phyloP scores from a whole-genome alignment of 2,329 filamentous ascomycete species.

The Grosmannia penicillata region DNA sequence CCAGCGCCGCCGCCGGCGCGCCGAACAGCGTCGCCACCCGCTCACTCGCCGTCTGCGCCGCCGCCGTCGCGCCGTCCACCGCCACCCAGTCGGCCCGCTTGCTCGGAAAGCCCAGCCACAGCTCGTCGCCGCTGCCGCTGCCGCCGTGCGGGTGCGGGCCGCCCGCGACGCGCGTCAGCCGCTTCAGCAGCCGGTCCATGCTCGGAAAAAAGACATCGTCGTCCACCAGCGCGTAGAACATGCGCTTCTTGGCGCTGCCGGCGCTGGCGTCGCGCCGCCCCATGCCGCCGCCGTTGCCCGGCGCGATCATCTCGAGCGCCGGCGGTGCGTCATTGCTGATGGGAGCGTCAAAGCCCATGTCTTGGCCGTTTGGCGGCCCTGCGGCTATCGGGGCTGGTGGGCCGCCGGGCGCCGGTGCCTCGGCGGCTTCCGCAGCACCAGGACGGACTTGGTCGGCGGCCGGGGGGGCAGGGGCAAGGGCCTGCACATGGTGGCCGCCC shows the following conservation, averaged over 20 bases:
- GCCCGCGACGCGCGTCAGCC: constrained; percentile 18
- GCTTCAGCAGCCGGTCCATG: constrained; percentile 21
- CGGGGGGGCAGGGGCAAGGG: too few species aligned
- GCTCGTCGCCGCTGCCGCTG: constrained; percentile 14
- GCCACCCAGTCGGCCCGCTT: constrained; percentile 27
- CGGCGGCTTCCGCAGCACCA: too few species aligned
- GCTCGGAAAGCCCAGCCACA: constrained; percentile 29
- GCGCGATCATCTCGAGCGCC: too few species aligned
- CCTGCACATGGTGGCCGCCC: too few species aligned
- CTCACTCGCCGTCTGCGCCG: not conserved
- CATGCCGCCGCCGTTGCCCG: not conserved
- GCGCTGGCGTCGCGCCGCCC: not conserved
- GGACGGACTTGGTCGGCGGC: too few species aligned
- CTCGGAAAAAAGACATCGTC: constrained; percentile 32
- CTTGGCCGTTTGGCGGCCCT: too few species aligned
- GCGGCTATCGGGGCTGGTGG: too few species aligned
- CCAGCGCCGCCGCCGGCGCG: not conserved
- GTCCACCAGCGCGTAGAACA: constrained; percentile 28
- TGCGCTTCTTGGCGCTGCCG: not conserved
- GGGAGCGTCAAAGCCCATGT: too few species aligned
- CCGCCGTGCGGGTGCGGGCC: constrained; percentile 1
- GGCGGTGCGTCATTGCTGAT: too few species aligned
- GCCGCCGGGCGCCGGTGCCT: too few species aligned
- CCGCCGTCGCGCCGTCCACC: constrained; percentile 12
- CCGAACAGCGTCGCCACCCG: not conserved